These are phyloP conservation scores for Rubus idaeus DNA, from an alignment of 306 rosid genomes.

Conservation along the genomic window DNA sequence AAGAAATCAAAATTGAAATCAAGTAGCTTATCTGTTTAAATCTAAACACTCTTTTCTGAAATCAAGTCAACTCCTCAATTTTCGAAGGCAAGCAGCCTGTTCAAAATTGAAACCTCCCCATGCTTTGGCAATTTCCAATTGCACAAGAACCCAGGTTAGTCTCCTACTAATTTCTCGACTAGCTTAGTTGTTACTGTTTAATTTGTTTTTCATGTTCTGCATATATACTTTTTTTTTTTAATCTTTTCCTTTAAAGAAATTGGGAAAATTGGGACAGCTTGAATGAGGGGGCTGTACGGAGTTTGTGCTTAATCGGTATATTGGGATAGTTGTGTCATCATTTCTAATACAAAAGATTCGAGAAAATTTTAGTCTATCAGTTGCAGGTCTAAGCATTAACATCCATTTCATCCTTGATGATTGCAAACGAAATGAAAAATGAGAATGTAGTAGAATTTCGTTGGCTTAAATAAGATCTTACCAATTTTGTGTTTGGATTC, in stretches of 20 bases:
- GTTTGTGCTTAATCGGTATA: no score
- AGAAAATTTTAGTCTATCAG: not conserved
- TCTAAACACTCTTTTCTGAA: no score
- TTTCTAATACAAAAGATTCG: not conserved
- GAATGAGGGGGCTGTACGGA: no score
- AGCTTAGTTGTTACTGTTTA: not conserved
- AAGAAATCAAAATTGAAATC: no score
- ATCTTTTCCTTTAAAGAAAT: not conserved
- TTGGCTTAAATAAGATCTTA: no score
- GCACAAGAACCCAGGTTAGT: not conserved
- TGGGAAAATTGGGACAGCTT: no score
- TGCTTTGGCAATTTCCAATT: not conserved
- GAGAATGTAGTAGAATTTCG: not conserved
- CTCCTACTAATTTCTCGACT: not conserved
- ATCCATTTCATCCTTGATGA: not conserved
- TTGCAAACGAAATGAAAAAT: not conserved
- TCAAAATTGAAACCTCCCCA: not conserved
- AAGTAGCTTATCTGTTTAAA: not conserved
- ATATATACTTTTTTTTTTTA: not conserved
- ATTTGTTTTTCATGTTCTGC: not conserved
- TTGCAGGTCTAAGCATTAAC: not conserved
- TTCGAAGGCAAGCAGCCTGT: no score
- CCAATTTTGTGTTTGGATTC: not conserved
- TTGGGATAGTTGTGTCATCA: no score
- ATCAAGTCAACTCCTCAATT: no score